Percentiles rank a stretch among this genome's conserved stretches.
Evolutionary conservation across 176 grass and related monocot species (phyloP).

Genomic region (Oryza glaberrima): DNA sequence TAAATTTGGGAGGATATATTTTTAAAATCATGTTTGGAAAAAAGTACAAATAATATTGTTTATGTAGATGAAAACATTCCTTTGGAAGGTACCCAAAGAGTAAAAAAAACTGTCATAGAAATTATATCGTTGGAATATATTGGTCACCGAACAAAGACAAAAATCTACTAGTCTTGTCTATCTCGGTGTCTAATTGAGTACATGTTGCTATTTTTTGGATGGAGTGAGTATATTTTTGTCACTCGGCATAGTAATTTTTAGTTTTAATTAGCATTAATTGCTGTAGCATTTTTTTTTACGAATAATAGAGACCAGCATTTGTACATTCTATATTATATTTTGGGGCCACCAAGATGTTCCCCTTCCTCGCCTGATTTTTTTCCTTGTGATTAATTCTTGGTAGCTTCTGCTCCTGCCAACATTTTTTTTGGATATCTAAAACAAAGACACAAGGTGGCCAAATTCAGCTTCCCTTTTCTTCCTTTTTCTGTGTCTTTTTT

Average conservation of each 20-base stretch:
- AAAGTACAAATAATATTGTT: neutral
- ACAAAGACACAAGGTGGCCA: slow-evolving; percentile 29
- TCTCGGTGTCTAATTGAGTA: no score
- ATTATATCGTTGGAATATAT: neutral
- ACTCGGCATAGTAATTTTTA: neutral
- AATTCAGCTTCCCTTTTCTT: slow-evolving; percentile 27
- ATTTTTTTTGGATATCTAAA: slow-evolving; percentile 41
- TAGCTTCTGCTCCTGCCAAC: slow-evolving; percentile 21
- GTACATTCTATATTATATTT: slow-evolving; percentile 11
- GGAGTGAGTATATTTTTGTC: neutral
- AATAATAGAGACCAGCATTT: neutral
- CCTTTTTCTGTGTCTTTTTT: slow-evolving; percentile 5
- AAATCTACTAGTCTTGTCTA: no score
- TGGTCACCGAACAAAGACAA: neutral
- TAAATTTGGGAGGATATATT: neutral
- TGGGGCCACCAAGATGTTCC: slow-evolving; percentile 11
- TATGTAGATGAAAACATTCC: neutral
- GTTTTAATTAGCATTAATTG: no score
- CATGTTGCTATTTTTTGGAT: no score
- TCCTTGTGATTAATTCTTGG: neutral
- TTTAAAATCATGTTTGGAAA: neutral
- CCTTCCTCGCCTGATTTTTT: slow-evolving; percentile 11
- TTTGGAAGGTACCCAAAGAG: neutral
- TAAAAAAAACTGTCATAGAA: neutral
- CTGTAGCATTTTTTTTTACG: no score